A percentile compares a stretch with the other conserved stretches of the same genome.
These are phyloP conservation scores for Hymenoscyphus repandus DNA, from an alignment of 2,329 filamentous ascomycete genomes.

Conservation along the genomic window DNA sequence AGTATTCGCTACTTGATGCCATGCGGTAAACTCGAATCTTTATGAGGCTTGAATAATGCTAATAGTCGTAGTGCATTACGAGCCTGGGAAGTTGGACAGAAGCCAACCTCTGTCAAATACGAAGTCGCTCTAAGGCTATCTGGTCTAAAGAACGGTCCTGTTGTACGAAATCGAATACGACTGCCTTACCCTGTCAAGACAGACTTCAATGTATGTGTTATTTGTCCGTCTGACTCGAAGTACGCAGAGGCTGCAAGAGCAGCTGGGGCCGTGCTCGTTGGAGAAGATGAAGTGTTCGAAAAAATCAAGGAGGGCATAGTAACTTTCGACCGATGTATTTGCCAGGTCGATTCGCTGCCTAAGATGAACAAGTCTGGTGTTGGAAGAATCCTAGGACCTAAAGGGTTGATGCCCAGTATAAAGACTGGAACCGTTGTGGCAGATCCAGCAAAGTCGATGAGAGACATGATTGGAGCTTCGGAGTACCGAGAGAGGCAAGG, in stretches of 20 bases:
- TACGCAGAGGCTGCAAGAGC: slow-evolving; percentile 67
- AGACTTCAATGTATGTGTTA: slow-evolving; percentile 82
- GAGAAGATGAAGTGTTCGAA: slow-evolving; percentile 81
- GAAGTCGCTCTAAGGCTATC: slow-evolving; percentile 80
- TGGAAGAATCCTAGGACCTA: slow-evolving; percentile 78
- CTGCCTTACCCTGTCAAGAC: slow-evolving; percentile 88
- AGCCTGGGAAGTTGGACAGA: slow-evolving; percentile 82
- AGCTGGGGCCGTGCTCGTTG: slow-evolving; percentile 77
- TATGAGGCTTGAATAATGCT: slow-evolving; percentile 20
- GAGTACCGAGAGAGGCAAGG: slow-evolving; percentile 84
- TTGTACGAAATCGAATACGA: slow-evolving; percentile 80
- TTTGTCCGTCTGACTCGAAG: slow-evolving; percentile 76
- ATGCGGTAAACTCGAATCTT: slow-evolving; percentile 61
- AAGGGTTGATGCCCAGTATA: slow-evolving; percentile 83
- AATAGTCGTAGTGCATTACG: slow-evolving; percentile 67
- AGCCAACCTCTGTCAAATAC: slow-evolving; percentile 73
- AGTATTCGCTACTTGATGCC: slow-evolving; percentile 83
- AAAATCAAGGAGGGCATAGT: slow-evolving; percentile 67
- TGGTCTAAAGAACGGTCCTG: slow-evolving; percentile 78
- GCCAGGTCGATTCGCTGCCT: slow-evolving; percentile 70
- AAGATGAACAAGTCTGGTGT: slow-evolving; percentile 78
- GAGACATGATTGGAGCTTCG: slow-evolving; percentile 75
- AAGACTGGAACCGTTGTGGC: slow-evolving; percentile 87
- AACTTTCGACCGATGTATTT: slow-evolving; percentile 84
- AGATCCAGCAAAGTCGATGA: slow-evolving; percentile 69